Percentiles rank a stretch among this genome's conserved stretches.
These are phyloP conservation scores for Cubamyces lactineus DNA, from an alignment of 768 basidiomycete species.

Conservation along the genomic window DNA sequence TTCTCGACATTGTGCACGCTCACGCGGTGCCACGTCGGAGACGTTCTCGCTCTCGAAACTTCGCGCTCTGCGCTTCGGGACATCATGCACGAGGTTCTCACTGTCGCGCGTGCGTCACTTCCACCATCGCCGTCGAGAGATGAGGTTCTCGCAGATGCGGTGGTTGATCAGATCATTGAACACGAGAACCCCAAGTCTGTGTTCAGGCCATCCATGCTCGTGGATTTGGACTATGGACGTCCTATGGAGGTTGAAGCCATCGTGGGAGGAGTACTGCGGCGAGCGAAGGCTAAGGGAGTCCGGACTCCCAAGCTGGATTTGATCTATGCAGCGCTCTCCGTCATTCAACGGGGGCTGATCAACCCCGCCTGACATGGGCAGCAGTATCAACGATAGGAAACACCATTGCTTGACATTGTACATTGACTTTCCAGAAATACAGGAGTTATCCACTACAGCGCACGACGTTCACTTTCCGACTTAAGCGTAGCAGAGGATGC, in stretches of 20 bases:
- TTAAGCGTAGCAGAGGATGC: constrained; percentile 43
- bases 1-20: constrained; percentile 38
- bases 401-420: neutral
- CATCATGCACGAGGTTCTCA: constrained; percentile 37
- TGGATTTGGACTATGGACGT: constrained; percentile 40
- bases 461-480: neutral
- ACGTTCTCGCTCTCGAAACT: constrained; percentile 28
- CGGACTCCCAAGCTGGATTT: constrained; percentile 25
- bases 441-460: neutral
- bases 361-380: neutral
- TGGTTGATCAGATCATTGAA: constrained; percentile 30
- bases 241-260: constrained; percentile 46
- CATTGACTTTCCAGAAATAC: neutral
- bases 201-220: constrained; percentile 43
- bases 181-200: constrained; percentile 29
- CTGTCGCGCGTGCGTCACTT: constrained; percentile 33
- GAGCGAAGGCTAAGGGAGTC: constrained; percentile 21
- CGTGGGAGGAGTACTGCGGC: constrained; percentile 32
- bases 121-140: constrained; percentile 9
- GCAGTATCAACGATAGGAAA: no score
- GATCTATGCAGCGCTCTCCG: constrained; percentile 29
- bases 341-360: constrained; percentile 26
- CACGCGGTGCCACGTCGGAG: constrained; percentile 30
- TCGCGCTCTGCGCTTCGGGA: constrained; percentile 24
- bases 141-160: constrained; percentile 31